Conservation (phyloP, 495 filamentous ascomycete species). For the Tuber calosporum region DNA sequence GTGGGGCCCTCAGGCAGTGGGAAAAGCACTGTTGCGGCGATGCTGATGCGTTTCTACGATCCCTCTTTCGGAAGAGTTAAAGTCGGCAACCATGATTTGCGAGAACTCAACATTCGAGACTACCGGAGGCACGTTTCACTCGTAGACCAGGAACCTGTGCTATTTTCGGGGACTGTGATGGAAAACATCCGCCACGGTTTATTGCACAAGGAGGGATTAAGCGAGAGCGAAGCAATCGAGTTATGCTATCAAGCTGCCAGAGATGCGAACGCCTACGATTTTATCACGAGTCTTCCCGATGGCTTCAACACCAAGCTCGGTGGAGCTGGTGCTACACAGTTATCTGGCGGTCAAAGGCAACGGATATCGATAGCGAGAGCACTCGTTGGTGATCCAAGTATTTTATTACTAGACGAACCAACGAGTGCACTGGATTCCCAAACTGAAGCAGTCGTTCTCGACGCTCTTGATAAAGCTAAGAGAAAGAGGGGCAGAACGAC, state of each 20-base stretch:
- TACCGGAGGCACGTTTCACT: constrained; percentile 54
- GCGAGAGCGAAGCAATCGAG: constrained; percentile 36
- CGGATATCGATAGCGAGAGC: constrained; percentile 55
- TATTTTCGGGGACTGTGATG: constrained; percentile 59
- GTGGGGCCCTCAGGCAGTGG: constrained; percentile 64
- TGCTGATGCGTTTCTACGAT: constrained; percentile 54
- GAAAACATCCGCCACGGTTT: constrained; percentile 64
- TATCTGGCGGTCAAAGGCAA: constrained; percentile 57
- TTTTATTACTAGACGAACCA: constrained; percentile 54
- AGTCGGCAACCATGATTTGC: constrained; percentile 52
- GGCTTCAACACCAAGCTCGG: constrained; percentile 50
- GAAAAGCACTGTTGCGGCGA: constrained; percentile 60
- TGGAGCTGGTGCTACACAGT: constrained; percentile 45
- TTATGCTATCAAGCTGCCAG: constrained; percentile 42
- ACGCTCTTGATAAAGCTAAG: constrained; percentile 41
- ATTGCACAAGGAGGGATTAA: constrained; percentile 45
- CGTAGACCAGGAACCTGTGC: constrained; percentile 61
- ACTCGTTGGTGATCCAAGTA: constrained; percentile 46
- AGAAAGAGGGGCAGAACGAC: constrained; percentile 41
- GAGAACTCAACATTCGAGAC: constrained; percentile 52
- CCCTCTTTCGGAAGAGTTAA: constrained; percentile 48
- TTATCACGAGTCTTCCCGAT: constrained; percentile 44
- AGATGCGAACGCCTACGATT: constrained; percentile 47
- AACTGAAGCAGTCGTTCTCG: constrained; percentile 49
- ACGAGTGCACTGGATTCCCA: constrained; percentile 52